phyloP scores from a whole-genome alignment of 257 asterid species.

The Solanum bulbocastanum region DNA sequence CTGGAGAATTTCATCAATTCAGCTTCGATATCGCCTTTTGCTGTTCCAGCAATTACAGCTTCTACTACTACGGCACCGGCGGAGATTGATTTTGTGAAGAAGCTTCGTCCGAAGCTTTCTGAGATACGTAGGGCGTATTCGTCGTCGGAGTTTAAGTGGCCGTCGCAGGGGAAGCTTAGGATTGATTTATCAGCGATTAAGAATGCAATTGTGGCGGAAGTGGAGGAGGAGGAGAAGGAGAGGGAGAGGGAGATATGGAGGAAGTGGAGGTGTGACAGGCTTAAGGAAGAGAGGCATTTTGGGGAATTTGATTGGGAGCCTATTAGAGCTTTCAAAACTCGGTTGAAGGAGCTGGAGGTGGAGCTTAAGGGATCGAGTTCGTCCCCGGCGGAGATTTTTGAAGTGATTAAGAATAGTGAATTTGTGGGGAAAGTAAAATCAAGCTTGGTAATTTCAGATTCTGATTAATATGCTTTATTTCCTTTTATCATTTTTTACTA shows the following conservation, averaged over 20 bases:
- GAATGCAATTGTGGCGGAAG: slow-evolving; percentile 78
- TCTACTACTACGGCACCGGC: slow-evolving; percentile 65
- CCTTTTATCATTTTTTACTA: not conserved
- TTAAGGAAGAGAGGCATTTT: slow-evolving; percentile 52
- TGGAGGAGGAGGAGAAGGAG: slow-evolving; percentile 33
- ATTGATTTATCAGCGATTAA: slow-evolving; percentile 66
- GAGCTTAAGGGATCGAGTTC: slow-evolving; percentile 65
- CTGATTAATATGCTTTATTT: not conserved
- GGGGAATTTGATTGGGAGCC: slow-evolving; percentile 76
- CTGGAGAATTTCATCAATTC: slow-evolving; percentile 85
- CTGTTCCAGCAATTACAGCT: slow-evolving; percentile 64
- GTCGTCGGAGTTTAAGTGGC: slow-evolving; percentile 76
- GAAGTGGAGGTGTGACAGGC: slow-evolving; percentile 38
- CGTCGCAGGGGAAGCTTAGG: slow-evolving; percentile 42
- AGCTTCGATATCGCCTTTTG: slow-evolving; percentile 64
- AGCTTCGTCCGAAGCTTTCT: slow-evolving; percentile 63
- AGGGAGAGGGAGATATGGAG: slow-evolving; percentile 42
- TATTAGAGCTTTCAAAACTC: slow-evolving; percentile 47
- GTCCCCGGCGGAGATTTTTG: slow-evolving; percentile 42
- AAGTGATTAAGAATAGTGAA: slow-evolving; percentile 87
- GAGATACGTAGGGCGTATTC: slow-evolving; percentile 82
- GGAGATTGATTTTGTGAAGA: slow-evolving; percentile 77
- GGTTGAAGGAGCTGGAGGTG: slow-evolving; percentile 71
- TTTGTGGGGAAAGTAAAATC: slow-evolving; percentile 82
- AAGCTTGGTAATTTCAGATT: slow-evolving; percentile 55